Base-by-base conservation (phyloP, 176 grass and related monocot species). In the Stipa capillata region DNA sequence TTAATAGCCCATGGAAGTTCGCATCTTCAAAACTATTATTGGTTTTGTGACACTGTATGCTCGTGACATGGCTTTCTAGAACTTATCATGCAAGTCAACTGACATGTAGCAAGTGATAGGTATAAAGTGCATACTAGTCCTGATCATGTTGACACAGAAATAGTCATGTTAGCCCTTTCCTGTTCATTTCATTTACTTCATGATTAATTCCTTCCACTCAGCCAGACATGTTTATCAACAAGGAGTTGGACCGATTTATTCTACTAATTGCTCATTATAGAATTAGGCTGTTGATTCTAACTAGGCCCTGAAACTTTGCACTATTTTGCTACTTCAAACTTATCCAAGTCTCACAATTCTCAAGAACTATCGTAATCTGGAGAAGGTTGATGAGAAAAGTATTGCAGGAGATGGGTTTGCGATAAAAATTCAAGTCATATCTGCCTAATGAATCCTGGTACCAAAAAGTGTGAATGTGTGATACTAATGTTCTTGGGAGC, bases 81-180 rank as follows among this genome's bases (percentile, higher is more conserved):
- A 76, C 72, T 62, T 55, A 69, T 63, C 21, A 39, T 45, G 17
- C 49, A 84, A 88, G 45, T 80, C 60, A 80, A 67, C 43, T 84
- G 32, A 68, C 5, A 60, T 79, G 49, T 75, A 61, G 51, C 51
- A 84, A 62, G 34, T 2, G 23, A 83, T 66, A 41, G 32, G 47
- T 71, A 32, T 79, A 39, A 47, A 73, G 74, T 74, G 47, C 40
- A 42, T 25, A 47, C 40, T 79, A 35, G 13, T 68, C 56, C 75
- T 74, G 68, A 12, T 64, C 54, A 64, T 35, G 34, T 75, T 88
- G 76, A 74, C 35, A 73, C 50, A 15, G 33, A 51, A 76, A 75
- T 60, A 85, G 37, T 40, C 14, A 72, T 81, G 44, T 81, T 76
- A 44, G 40, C 55, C 4, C 15, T 81, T 69, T 74, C 70, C 17